Evolutionary conservation across 2,329 filamentous ascomycete species (phyloP), one percentile per base, ranked within the genome.

Genomic region (Lachnellula hyalina): DNA sequence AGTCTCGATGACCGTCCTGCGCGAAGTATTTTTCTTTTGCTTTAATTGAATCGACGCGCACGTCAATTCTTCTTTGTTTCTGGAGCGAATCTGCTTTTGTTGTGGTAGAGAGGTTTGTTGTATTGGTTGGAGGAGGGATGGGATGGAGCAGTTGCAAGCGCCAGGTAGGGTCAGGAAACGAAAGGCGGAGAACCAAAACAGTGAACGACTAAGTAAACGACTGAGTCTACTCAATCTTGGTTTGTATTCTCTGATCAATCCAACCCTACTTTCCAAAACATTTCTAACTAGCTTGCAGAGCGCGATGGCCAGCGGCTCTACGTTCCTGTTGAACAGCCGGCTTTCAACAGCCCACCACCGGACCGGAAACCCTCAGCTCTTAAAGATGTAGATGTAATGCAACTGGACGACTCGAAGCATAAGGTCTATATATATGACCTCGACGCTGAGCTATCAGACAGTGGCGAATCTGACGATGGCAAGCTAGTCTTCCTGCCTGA

Each of bases 341-440:
- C 68, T 45, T 55, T 64, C 38, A 56, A 61, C n/a, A 51, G 38
- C 49, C 41, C 52, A 55, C 47, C 54, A 53, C 38, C 58, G 40
- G 63, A 60, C 25, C 36, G 55, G 12, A 60, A 61, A 45, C 51
- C 52, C 44, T 15, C 59, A 52, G 59, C 49, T 44, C 44, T 28
- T 46, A 51, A 61, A 47, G 67, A 68, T 19, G 74, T 82, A 59
- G 86, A 90, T 63, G 67, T 72, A 54, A 96, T 97, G 93, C 81
- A 87, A 54, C 70, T 97, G 57, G 92, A 97, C 73, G 86, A 96
- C 72, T 65, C 89, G 34, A 88, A 89, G 65, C 80, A 96, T 74
- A 89, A 87, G 67, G 84, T 96, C 57, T 96, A 94, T 77, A 91
- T 99, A 64, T 86, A 92, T 75, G 85, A 95, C 71, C 78, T 99